Percentiles rank a stretch among this genome's conserved stretches.
Conservation (phyloP, 352 stramenopile species). For the Phytophthora tubulina region DNA sequence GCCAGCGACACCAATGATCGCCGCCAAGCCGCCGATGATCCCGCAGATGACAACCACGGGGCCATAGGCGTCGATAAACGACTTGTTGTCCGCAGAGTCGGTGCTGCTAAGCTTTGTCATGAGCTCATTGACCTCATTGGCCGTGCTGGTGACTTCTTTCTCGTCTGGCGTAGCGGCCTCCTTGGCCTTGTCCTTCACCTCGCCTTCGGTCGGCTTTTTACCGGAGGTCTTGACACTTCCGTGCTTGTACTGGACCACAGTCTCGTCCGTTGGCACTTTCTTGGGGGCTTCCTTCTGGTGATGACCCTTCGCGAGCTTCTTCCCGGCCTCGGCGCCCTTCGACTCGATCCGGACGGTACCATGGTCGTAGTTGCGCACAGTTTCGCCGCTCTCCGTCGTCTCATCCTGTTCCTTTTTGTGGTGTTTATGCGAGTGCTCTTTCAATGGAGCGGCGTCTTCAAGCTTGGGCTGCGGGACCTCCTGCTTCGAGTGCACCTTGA, state of each 20-base stretch:
- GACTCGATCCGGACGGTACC: conserved; percentile 45
- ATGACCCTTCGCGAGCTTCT: conserved; percentile 35
- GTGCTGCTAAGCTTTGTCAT: conserved; percentile 65
- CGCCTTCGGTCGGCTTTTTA: conserved; percentile 17
- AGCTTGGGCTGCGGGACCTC: conserved; percentile 1
- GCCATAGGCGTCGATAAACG: conserved; percentile 51
- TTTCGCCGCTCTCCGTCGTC: conserved; percentile 31
- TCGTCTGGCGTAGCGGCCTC: conserved; percentile 22
- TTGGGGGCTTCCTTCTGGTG: conserved; percentile 27
- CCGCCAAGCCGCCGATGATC: conserved; percentile 70
- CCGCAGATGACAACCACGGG: conserved; percentile 74
- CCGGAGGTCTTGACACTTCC: conserved; percentile 57
- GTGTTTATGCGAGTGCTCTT: conserved; percentile 31
- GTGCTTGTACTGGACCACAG: conserved; percentile 61
- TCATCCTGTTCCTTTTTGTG: conserved; percentile 29
- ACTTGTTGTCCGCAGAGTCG: conserved; percentile 35
- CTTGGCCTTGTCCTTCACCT: conserved; percentile 30
- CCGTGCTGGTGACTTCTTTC: conserved; percentile 38
- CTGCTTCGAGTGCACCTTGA: conserved; percentile 34
- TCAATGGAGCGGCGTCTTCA: conserved; percentile 11
- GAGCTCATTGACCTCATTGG: conserved; percentile 56
- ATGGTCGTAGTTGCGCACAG: conserved; percentile 46
- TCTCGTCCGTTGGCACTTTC: conserved; percentile 41
- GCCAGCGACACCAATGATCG: conserved; percentile 70
- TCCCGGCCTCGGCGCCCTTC: conserved; percentile 30